phyloP scores from a whole-genome alignment of 2,329 filamentous ascomycete species.

The Xylaria sp. region DNA sequence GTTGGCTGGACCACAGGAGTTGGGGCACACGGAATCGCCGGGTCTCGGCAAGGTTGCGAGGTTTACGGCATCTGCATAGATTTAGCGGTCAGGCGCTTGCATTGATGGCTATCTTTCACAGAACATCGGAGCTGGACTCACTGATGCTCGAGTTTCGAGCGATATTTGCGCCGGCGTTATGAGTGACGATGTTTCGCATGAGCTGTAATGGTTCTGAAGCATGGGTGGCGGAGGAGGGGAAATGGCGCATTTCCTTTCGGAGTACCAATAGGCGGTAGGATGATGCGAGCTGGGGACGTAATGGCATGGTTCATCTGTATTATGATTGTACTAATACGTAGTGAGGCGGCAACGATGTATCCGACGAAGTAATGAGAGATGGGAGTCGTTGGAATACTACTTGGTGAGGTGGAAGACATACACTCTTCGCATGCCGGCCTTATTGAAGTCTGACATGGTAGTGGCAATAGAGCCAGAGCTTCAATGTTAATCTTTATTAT shows the following conservation, averaged over 20 bases:
- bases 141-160: constrained; percentile 4
- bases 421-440: background rate
- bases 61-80: constrained; percentile 13
- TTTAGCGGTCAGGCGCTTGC: constrained; percentile 21
- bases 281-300: constrained; percentile 9
- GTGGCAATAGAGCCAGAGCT: background rate
- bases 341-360: background rate
- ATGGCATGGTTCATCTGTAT: constrained; percentile 17
- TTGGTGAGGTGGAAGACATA: background rate
- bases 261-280: background rate
- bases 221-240: constrained; percentile 1
- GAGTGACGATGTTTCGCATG: constrained; percentile 22
- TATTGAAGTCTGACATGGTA: background rate
- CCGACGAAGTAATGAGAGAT: constrained; percentile 22
- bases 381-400: background rate
- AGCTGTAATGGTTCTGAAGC: constrained; percentile 10
- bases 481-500: background rate
- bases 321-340: constrained; percentile 22
- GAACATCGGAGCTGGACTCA: constrained; percentile 27
- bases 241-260: background rate
- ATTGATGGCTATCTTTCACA: constrained; percentile 4
- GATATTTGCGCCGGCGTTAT: constrained; percentile 15
- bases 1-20: constrained; percentile 16
- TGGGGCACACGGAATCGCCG: constrained; percentile 1
- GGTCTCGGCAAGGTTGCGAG: background rate